Evolutionary conservation across 345 rosid species (phyloP).

Genomic region (Lenwebbia sp.): DNA sequence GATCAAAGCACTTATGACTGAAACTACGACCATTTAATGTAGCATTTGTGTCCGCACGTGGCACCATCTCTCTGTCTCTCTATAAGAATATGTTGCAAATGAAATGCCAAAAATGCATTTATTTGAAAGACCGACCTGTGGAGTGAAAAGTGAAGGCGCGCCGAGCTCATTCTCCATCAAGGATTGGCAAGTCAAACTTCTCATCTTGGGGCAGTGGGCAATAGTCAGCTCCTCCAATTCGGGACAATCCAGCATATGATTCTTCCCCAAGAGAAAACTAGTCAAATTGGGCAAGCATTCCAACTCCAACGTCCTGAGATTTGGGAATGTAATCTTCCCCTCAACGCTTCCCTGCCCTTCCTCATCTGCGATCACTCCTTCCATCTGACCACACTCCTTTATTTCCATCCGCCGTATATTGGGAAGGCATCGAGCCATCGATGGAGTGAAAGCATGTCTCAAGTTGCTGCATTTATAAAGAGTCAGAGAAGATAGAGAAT

Average conservation of each 20-base stretch:
- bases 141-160: neutral
- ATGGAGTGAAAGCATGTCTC: neutral
- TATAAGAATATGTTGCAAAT: too few relatives aligned
- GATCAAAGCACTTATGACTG: too few relatives aligned
- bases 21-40: too few relatives aligned
- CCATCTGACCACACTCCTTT: neutral
- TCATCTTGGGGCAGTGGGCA: neutral
- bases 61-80: too few relatives aligned
- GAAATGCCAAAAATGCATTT: too few relatives aligned
- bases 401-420: rapidly evolving
- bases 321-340: neutral
- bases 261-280: neutral
- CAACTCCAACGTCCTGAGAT: rapidly evolving
- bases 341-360: neutral
- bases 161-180: neutral
- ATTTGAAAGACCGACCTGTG: neutral
- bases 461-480: neutral
- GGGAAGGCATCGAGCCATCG: neutral
- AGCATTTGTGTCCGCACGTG: too few relatives aligned
- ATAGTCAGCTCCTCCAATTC: rapidly evolving
- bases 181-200: neutral
- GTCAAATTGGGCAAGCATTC: neutral
- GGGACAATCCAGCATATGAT: rapidly evolving
- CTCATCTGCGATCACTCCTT: neutral
- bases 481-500: rapidly evolving